Conservation (phyloP, 2,329 filamentous ascomycete species). For the Aspergillus fumigatus region DNA sequence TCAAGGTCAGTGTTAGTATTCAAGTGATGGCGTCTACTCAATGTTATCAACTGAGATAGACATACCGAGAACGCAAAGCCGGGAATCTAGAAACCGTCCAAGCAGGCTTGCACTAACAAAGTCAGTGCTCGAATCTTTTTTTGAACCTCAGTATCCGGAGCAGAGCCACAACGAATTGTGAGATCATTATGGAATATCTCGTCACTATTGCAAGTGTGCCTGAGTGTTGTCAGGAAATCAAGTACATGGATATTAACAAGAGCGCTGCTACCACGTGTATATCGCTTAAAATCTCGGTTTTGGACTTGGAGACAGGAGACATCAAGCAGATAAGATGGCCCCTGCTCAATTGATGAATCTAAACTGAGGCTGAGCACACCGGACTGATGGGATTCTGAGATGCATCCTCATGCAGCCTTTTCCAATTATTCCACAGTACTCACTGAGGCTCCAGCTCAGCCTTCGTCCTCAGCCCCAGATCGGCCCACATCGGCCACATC, state of each 20-base stretch:
- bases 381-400: neutral
- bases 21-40: neutral
- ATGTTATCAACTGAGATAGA: neutral
- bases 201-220: neutral
- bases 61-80: neutral
- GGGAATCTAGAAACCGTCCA: neutral
- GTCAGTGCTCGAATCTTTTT: neutral
- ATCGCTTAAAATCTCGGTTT: neutral
- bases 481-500: slow-evolving; percentile 13
- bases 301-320: neutral
- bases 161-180: neutral
- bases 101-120: neutral
- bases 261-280: neutral
- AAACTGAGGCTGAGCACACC: too few species aligned
- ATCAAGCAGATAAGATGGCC: neutral
- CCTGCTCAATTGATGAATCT: too few species aligned
- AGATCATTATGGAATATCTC: neutral
- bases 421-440: neutral
- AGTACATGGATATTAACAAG: neutral
- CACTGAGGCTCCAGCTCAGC: slow-evolving; percentile 1
- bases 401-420: neutral
- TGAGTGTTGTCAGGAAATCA: neutral
- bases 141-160: neutral
- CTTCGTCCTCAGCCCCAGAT: slow-evolving; percentile 9
- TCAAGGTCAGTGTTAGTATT: neutral